phyloP scores from a whole-genome alignment of 345 rosid genomes.

The Camelina laxa region DNA sequence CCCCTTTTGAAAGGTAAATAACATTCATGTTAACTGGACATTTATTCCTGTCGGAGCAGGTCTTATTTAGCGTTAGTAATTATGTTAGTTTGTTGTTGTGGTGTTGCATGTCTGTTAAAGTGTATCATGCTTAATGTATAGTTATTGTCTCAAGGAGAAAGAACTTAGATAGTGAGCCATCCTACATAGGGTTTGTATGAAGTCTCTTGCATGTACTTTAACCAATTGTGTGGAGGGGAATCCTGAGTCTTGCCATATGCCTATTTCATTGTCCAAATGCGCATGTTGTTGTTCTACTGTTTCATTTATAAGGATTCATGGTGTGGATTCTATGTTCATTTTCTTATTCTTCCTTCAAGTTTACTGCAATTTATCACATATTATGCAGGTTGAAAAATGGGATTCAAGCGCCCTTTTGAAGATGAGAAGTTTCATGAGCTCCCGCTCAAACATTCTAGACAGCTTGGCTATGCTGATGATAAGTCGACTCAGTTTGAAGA shows the following conservation, averaged over 20 bases:
- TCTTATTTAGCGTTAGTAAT: not conserved
- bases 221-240: not conserved
- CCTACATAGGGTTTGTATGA: not conserved
- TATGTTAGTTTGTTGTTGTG: slow-evolving; percentile 2
- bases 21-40: not conserved
- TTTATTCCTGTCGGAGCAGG: not conserved
- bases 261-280: not conserved
- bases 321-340: not conserved
- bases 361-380: not conserved
- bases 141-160: not conserved
- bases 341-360: slow-evolving; percentile 2
- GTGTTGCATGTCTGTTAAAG: slow-evolving; percentile 14
- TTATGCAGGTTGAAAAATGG: slow-evolving; percentile 47
- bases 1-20: slow-evolving; percentile 42
- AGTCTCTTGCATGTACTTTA: slow-evolving; percentile 15
- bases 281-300: not conserved
- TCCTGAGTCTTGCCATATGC: not conserved
- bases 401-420: slow-evolving; percentile 57
- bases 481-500: slow-evolving; percentile 44
- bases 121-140: not conserved
- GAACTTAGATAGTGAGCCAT: slow-evolving; percentile 2
- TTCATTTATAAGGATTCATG: not conserved
- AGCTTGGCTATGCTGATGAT: slow-evolving; percentile 43
- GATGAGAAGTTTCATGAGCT: slow-evolving; percentile 54
- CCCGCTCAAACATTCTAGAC: slow-evolving; percentile 54